Evolutionary conservation across 2,329 filamentous ascomycete genomes (phyloP).

Genomic region (Hymenoscyphus albidus): DNA sequence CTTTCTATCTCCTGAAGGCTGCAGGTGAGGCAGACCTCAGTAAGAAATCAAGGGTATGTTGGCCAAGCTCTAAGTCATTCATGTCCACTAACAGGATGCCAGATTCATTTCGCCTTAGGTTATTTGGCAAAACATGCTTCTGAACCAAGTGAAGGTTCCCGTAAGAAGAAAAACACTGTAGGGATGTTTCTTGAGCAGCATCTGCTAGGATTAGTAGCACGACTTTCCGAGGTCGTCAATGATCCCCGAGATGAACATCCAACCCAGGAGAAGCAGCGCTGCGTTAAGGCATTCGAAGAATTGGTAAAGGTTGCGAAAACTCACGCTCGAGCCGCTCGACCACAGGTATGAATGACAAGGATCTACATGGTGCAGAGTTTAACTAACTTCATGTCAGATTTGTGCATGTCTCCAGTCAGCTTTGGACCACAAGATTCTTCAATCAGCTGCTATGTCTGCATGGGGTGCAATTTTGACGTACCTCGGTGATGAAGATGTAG

Average conservation of each 20-base stretch:
- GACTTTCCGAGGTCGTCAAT: conserved; percentile 75
- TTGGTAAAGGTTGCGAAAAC: conserved; percentile 75
- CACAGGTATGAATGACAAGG: conserved; percentile 61
- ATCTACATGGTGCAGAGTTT: not conserved
- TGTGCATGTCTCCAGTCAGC: conserved; percentile 89
- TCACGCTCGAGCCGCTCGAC: conserved; percentile 73
- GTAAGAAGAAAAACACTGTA: conserved; percentile 53
- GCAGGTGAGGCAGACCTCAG: conserved; percentile 64
- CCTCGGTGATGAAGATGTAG: conserved; percentile 74
- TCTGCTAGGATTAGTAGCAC: conserved; percentile 80
- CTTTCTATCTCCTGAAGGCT: conserved; percentile 77
- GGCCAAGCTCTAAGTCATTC: not conserved
- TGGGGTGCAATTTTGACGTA: conserved; percentile 77
- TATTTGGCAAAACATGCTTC: conserved; percentile 39
- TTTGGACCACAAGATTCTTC: conserved; percentile 69
- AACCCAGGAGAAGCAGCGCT: conserved; percentile 67
- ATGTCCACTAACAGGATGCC: not conserved
- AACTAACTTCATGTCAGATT: conserved; percentile 51
- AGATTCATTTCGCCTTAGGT: conserved; percentile 35
- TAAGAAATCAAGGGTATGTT: conserved; percentile 53
- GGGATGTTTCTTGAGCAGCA: conserved; percentile 77
- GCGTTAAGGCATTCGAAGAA: conserved; percentile 79
- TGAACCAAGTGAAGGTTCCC: conserved; percentile 27
- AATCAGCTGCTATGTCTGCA: conserved; percentile 73
- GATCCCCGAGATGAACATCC: conserved; percentile 55